Evolutionary conservation across 2,329 filamentous ascomycete genomes (phyloP).

Genomic region (Exophiala sp.): DNA sequence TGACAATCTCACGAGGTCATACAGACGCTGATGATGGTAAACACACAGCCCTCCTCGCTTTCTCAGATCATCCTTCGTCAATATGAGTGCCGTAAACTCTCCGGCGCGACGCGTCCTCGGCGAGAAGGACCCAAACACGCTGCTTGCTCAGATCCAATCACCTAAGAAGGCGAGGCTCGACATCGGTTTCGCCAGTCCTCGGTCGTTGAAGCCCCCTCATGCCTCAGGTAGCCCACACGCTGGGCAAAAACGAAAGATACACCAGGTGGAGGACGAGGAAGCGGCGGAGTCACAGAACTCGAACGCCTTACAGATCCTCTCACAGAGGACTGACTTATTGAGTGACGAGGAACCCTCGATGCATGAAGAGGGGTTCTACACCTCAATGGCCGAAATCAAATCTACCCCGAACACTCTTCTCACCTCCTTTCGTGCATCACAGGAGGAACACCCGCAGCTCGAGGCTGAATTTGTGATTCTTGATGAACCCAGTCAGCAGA

Average conservation of each 20-base stretch:
- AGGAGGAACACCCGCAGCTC: constrained; percentile 19
- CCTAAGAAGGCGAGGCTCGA: constrained; percentile 7
- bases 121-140: constrained; percentile 27
- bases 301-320: constrained; percentile 7
- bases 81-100: constrained; percentile 13
- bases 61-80: not conserved
- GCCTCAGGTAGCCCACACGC: constrained; percentile 15
- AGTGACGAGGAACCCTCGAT: constrained; percentile 16
- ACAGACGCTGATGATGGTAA: too few species aligned
- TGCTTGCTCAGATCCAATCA: constrained; percentile 10
- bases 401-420: constrained; percentile 14
- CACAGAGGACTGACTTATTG: constrained; percentile 18
- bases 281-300: constrained; percentile 9
- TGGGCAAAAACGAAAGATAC: constrained; percentile 27
- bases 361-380: not conserved
- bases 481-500: constrained; percentile 28
- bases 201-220: constrained; percentile 5
- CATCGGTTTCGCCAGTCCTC: constrained; percentile 2
- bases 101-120: constrained; percentile 26
- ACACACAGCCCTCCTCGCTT: too few species aligned
- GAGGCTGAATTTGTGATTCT: constrained; percentile 28
- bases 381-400: constrained; percentile 10
- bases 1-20: too few species aligned
- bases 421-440: constrained; percentile 23
- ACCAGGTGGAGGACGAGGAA: constrained; percentile 16